Conservation (phyloP, 805 yeast species). For the Brettanomyces sp. region DNA sequence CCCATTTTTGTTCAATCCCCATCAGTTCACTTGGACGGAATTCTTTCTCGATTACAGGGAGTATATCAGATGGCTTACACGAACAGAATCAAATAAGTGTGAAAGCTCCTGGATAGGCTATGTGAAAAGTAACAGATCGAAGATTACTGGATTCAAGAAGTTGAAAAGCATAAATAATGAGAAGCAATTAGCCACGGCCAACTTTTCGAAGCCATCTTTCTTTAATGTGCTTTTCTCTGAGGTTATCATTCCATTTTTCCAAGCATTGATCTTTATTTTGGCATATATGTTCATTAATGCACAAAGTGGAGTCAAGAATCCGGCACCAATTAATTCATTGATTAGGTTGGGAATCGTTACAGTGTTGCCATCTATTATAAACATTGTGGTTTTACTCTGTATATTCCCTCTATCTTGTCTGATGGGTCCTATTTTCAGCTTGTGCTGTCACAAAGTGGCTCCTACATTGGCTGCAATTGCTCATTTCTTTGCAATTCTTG, state of each 20-base stretch:
- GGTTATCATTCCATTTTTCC: constrained; percentile 60
- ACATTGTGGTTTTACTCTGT: constrained; percentile 23
- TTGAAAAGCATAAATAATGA: constrained; percentile 60
- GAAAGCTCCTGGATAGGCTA: constrained; percentile 73
- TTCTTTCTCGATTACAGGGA: constrained; percentile 42
- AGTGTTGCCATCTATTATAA: constrained; percentile 38
- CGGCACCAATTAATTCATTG: constrained; percentile 47
- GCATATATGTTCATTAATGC: constrained; percentile 79
- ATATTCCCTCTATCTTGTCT: constrained; percentile 28
- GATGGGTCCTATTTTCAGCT: constrained; percentile 27
- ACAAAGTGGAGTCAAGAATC: constrained; percentile 65
- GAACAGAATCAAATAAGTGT: constrained; percentile 66
- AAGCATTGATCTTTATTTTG: constrained; percentile 56
- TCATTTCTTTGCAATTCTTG: constrained; percentile 27
- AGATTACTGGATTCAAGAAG: constrained; percentile 86
- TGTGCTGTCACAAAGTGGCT: constrained; percentile 26
- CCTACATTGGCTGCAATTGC: constrained; percentile 31
- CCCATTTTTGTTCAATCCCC: constrained; percentile 47
- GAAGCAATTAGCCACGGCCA: constrained; percentile 27
- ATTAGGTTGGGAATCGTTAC: constrained; percentile 50
- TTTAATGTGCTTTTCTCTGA: constrained; percentile 74
- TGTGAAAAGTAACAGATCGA: constrained; percentile 70
- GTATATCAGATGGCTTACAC: constrained; percentile 60
- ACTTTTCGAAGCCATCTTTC: constrained; percentile 70
- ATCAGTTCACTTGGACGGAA: constrained; percentile 38